Percentiles rank a stretch among this genome's conserved stretches.
Evolutionary conservation across 2,329 filamentous ascomycete genomes (phyloP).

Genomic region (Colletotrichum phormii): DNA sequence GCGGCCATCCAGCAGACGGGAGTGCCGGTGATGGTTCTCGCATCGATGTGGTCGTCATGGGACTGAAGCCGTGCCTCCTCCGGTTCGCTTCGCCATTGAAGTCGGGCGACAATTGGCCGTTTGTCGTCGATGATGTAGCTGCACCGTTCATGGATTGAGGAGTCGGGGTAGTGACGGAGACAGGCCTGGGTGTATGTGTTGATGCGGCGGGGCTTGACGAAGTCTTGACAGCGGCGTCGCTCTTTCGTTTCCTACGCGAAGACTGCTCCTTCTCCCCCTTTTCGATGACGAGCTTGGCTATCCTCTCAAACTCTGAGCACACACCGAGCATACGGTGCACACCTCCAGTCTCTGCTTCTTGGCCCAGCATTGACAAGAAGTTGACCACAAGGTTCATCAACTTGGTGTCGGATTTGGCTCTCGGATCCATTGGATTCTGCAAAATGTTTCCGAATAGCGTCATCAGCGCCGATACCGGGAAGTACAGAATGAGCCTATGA

Average conservation of each 20-base stretch:
- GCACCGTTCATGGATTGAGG: constrained; percentile 38
- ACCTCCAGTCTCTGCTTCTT: constrained; percentile 89
- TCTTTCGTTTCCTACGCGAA: constrained; percentile 87
- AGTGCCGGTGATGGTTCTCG: constrained; percentile 59
- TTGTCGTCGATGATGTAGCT: constrained; percentile 6
- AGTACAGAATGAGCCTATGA: constrained; percentile 87
- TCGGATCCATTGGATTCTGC: constrained; percentile 91
- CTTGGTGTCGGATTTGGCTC: constrained; percentile 88
- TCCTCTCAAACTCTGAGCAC: constrained; percentile 96
- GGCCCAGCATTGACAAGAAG: constrained; percentile 89
- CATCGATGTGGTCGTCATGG: constrained; percentile 50
- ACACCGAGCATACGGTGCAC: constrained; percentile 94
- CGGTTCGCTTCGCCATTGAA: constrained; percentile 38
- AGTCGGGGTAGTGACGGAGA: constrained; percentile 44
- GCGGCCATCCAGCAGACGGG: constrained; percentile 58
- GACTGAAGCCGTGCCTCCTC: constrained; percentile 42
- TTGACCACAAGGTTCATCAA: constrained; percentile 94
- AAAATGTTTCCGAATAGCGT: constrained; percentile 96
- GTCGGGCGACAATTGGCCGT: constrained; percentile 38
- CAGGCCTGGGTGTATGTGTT: constrained; percentile 46
- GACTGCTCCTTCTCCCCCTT: constrained; percentile 88
- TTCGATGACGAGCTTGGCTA: constrained; percentile 90
- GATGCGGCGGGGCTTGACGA: constrained; percentile 40
- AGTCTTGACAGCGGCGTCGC: constrained; percentile 57
- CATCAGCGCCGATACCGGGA: constrained; percentile 93